Conservation (phyloP, 78 protist genomes). For the Dictyostelium purpureum region DNA sequence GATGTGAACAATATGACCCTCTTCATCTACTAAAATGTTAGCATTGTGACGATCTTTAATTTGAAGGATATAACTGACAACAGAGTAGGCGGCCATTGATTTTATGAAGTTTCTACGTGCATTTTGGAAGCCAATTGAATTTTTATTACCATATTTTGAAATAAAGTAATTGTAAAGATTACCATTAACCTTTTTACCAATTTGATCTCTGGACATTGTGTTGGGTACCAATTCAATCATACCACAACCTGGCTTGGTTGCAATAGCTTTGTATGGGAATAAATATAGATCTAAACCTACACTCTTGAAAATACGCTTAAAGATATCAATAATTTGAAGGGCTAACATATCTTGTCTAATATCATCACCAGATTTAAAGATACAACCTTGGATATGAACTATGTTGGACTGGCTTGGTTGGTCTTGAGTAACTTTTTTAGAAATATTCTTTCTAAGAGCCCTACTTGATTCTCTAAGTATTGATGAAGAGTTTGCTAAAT, state of each 20-base stretch:
- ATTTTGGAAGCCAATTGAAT: conserved; percentile 74
- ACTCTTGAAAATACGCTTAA: conserved; percentile 83
- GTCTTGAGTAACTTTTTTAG: not conserved
- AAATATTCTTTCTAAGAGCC: not conserved
- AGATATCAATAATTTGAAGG: conserved; percentile 89
- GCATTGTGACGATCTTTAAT: conserved; percentile 96
- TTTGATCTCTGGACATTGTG: conserved; percentile 92
- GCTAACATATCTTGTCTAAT: conserved; percentile 97
- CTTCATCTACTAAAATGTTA: conserved; percentile 89
- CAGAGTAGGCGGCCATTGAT: conserved; percentile 93
- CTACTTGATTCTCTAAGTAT: not conserved
- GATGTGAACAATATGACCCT: conserved; percentile 94
- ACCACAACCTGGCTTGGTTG: conserved; percentile 92
- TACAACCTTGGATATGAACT: conserved; percentile 74
- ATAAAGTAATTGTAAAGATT: conserved; percentile 87
- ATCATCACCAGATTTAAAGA: conserved; percentile 92
- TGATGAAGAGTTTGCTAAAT: not conserved
- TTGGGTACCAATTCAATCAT: conserved; percentile 93
- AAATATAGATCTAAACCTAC: conserved; percentile 87
- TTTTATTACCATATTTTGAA: conserved; percentile 84
- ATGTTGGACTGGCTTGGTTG: not conserved
- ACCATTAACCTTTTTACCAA: conserved; percentile 88
- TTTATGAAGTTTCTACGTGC: conserved; percentile 90
- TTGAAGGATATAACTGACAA: conserved; percentile 88
- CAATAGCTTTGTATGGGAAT: conserved; percentile 94